Evolutionary conservation across 2,329 filamentous ascomycete species (phyloP).

Genomic region (Emmonsia crescens): DNA sequence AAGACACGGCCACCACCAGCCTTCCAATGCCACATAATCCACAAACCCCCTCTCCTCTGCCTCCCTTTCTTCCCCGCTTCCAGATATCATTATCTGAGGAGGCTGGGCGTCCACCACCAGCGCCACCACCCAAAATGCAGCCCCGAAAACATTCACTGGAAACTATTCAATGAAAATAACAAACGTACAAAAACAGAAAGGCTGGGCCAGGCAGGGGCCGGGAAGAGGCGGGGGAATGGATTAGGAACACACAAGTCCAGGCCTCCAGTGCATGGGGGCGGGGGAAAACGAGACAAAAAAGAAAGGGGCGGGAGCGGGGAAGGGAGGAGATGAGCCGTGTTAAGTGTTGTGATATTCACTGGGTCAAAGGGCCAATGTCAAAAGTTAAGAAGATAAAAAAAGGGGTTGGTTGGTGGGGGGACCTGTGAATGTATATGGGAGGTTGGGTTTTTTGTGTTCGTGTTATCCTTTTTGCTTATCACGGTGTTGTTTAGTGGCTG

Average conservation of each 20-base stretch:
- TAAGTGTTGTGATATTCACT: neutral
- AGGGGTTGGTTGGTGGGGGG: neutral
- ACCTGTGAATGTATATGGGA: neutral
- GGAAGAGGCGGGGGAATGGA: neutral
- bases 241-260: neutral
- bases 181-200: neutral
- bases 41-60: neutral
- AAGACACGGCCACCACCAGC: neutral
- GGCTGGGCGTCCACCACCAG: neutral
- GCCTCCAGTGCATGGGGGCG: neutral
- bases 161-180: neutral
- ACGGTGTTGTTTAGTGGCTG: neutral
- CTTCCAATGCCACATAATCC: neutral
- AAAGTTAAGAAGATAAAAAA: neutral
- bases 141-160: neutral
- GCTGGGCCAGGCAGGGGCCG: neutral
- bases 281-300: neutral
- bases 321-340: neutral
- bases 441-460: neutral
- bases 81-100: too few species aligned
- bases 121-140: neutral
- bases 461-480: too few species aligned
- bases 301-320: neutral
- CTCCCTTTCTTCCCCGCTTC: neutral
- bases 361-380: neutral